Evolutionary conservation across 345 rosid species (phyloP).

Genomic region (Hibiscus tridactylites): DNA sequence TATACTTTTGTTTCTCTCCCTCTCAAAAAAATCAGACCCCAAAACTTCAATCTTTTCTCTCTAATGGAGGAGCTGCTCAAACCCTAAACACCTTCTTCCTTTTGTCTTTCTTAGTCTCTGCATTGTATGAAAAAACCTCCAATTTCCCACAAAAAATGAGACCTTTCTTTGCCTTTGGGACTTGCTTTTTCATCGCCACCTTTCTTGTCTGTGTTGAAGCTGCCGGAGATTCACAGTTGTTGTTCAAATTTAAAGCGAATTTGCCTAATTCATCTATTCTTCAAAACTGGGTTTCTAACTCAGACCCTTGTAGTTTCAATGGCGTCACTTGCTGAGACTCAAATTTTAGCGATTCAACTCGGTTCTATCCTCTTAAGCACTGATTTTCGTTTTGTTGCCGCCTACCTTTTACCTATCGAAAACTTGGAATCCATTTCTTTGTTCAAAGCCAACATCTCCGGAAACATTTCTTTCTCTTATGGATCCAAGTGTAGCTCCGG

Average conservation of each 20-base stretch:
- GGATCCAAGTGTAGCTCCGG: constrained; percentile 61
- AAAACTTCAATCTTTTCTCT: constrained; percentile 16
- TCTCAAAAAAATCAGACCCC: constrained; percentile 15
- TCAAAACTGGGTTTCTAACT: constrained; percentile 46
- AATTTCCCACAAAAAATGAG: constrained; percentile 13
- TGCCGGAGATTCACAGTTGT: constrained; percentile 35
- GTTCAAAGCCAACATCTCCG: constrained; percentile 44
- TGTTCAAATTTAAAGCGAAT: constrained; percentile 50
- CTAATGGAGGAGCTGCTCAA: constrained; percentile 38
- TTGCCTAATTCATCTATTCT: constrained; percentile 40
- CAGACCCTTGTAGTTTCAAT: constrained; percentile 53
- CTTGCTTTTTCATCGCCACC: constrained; percentile 8
- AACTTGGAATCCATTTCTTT: constrained; percentile 48
- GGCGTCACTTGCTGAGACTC: constrained; percentile 58
- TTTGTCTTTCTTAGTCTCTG: not conserved
- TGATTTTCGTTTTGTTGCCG: constrained; percentile 51
- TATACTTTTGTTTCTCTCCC: constrained; percentile 1
- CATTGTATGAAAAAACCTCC: not conserved
- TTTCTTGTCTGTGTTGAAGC: constrained; percentile 24
- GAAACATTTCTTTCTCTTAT: constrained; percentile 41
- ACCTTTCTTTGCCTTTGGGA: constrained; percentile 7
- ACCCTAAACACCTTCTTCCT: constrained; percentile 26
- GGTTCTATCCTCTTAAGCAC: constrained; percentile 26
- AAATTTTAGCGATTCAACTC: constrained; percentile 58
- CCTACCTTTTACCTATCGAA: constrained; percentile 42